A percentile compares a stretch with the other conserved stretches of the same genome.
Evolutionary conservation across 768 basidiomycete genomes (phyloP).

Genomic region (Amanita molliuscula): DNA sequence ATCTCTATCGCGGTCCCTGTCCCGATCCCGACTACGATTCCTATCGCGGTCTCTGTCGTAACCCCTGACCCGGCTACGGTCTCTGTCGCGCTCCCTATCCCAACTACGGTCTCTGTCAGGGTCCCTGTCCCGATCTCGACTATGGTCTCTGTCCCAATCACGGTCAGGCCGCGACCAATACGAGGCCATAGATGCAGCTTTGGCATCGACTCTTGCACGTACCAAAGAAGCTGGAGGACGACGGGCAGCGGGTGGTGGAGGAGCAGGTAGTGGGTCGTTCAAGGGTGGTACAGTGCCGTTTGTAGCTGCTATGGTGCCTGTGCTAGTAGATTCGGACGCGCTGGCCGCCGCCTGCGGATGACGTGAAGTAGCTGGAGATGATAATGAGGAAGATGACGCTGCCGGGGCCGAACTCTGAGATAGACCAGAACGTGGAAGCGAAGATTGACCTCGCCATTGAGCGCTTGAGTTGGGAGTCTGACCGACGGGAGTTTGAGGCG

Average conservation of each 20-base stretch:
- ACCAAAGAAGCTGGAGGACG: constrained; percentile 7
- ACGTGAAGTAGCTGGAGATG: constrained; percentile 1
- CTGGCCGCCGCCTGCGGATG: constrained; percentile 8
- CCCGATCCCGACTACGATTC: constrained; percentile 1
- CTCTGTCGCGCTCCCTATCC: constrained; percentile 13
- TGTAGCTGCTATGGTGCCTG: neutral
- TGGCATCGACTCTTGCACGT: constrained; percentile 7
- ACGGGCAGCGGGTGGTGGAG: constrained; percentile 6
- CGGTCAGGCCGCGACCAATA: constrained; percentile 7
- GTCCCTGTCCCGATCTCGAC: constrained; percentile 11
- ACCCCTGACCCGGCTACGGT: constrained; percentile 13
- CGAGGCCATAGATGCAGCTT: constrained; percentile 6
- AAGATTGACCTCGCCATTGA: constrained; percentile 7
- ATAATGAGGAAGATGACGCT: constrained; percentile 10
- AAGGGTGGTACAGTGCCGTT: neutral
- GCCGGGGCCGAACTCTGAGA: constrained; percentile 3
- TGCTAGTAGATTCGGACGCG: neutral
- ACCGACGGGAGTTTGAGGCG: constrained; percentile 10
- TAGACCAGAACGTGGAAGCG: constrained; percentile 2
- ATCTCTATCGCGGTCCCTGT: constrained; percentile 4
- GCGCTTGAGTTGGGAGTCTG: constrained; percentile 7
- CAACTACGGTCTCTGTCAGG: constrained; percentile 10
- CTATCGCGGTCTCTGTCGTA: constrained; percentile 18
- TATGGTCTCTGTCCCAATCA: constrained; percentile 10
- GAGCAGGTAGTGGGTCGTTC: constrained; percentile 3